phyloP scores from a whole-genome alignment of 306 rosid species.

The Begonia loranthoides region DNA sequence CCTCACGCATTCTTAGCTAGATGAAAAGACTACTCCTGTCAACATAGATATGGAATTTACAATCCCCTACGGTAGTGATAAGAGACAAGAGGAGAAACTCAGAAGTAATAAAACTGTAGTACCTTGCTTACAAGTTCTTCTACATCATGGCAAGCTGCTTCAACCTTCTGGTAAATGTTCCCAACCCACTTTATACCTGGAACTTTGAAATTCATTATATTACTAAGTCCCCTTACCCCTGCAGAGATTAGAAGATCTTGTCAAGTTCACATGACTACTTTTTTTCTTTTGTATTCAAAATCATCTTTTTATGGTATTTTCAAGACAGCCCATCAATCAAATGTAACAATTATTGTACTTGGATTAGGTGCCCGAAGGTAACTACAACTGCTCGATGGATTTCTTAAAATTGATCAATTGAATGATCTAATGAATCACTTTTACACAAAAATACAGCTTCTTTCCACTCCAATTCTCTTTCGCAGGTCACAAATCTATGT shows the following conservation, averaged over 20 bases:
- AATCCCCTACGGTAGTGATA: not conserved
- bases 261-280: not conserved
- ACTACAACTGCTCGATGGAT: too few relatives aligned
- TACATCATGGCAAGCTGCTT: conserved; percentile 73
- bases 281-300: not conserved
- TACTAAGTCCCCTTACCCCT: conserved; percentile 19
- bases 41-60: conserved; percentile 2
- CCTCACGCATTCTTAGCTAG: not conserved
- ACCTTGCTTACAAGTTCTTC: conserved; percentile 65
- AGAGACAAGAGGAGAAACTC: not conserved
- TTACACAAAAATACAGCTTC: too few relatives aligned
- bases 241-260: conserved; percentile 1
- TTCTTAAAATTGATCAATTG: too few relatives aligned
- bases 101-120: conserved; percentile 3
- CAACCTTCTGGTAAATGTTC: conserved; percentile 63
- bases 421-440: too few relatives aligned
- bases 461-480: too few relatives aligned
- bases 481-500: too few relatives aligned
- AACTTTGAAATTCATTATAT: conserved; percentile 43
- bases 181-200: conserved; percentile 53
- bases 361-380: too few relatives aligned
- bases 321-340: too few relatives aligned
- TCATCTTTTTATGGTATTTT: too few relatives aligned
- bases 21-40: not conserved
- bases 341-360: too few relatives aligned